Conservation (phyloP, 2,329 filamentous ascomycete genomes). For the Alternaria panax region DNA sequence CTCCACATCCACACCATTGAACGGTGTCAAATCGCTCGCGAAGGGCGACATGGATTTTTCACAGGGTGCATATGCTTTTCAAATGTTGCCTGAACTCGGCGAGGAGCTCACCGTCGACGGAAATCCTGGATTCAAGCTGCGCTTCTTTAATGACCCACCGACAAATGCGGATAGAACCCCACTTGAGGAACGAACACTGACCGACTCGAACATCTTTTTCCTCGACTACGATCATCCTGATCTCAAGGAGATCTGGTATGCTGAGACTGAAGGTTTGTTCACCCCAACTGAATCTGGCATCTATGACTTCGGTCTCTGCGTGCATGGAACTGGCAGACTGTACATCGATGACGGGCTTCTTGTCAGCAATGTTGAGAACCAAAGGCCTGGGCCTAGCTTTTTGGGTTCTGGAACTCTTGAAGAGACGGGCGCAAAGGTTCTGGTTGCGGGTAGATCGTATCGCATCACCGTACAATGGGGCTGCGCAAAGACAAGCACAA, state of each 20-base stretch:
- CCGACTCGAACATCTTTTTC: background rate
- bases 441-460: background rate
- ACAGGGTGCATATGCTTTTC: background rate
- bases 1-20: background rate
- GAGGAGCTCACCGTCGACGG: background rate
- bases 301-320: constrained; percentile 21
- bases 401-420: background rate
- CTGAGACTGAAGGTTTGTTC: background rate
- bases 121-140: background rate
- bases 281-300: constrained; percentile 15
- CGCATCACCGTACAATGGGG: background rate
- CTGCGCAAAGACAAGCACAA: background rate
- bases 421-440: background rate
- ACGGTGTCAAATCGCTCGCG: background rate
- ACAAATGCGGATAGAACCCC: background rate
- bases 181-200: background rate
- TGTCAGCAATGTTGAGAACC: background rate
- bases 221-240: background rate
- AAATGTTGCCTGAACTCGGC: background rate
- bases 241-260: background rate
- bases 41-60: background rate
- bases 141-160: background rate
- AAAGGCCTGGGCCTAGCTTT: background rate
- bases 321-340: constrained; percentile 38
- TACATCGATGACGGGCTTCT: constrained; percentile 36